Conservation (phyloP, 78 protist species). For the Pigoraptor vietnamica region DNA sequence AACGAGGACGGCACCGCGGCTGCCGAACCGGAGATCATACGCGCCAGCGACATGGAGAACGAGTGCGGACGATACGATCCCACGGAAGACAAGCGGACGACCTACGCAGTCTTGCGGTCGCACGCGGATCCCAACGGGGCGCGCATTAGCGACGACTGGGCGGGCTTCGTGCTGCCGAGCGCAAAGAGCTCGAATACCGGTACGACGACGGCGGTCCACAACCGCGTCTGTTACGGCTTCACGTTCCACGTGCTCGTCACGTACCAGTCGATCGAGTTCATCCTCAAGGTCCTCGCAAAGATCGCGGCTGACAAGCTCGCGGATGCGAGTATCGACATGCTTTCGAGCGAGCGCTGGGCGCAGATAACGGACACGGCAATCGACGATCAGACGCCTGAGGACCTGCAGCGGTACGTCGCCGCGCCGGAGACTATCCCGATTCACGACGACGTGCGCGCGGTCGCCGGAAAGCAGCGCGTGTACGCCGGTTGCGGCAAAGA, state of each 20-base stretch:
- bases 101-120: neutral
- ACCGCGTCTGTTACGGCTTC: neutral
- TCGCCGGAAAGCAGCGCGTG: neutral
- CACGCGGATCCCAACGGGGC: neutral
- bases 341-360: neutral
- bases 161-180: neutral
- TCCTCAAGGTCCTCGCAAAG: neutral
- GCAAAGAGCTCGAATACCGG: neutral
- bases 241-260: neutral
- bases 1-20: neutral
- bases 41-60: no score
- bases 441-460: neutral
- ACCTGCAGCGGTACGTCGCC: neutral
- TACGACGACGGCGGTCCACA: neutral
- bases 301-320: neutral
- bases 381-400: neutral
- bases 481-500: neutral
- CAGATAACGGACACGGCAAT: neutral
- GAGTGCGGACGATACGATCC: neutral
- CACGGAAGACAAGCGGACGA: neutral
- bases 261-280: neutral
- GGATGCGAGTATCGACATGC: neutral
- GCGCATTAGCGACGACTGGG: neutral
- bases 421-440: neutral
- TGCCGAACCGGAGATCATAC: neutral